phyloP scores from a whole-genome alignment of 1,139 yeast genomes.

The Lizanozyma gosingica region DNA sequence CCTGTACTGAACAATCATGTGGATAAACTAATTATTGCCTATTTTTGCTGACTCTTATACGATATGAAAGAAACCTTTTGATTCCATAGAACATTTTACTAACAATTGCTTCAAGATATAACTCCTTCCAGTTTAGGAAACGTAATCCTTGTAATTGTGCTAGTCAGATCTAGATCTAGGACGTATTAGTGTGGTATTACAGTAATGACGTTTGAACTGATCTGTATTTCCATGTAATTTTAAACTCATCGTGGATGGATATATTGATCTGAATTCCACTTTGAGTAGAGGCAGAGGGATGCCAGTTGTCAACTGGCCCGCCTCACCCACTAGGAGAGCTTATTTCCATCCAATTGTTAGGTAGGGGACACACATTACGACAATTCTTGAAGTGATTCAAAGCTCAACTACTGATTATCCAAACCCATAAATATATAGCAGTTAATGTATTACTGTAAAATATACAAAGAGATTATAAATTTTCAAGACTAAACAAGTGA shows the following conservation, averaged over 20 bases:
- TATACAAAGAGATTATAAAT: slow-evolving; percentile 10
- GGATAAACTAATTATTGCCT: slow-evolving; percentile 23
- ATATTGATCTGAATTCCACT: too few species aligned
- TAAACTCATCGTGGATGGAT: too few species aligned
- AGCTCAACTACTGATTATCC: too few species aligned
- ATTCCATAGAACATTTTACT: slow-evolving; percentile 5
- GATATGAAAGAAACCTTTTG: neutral
- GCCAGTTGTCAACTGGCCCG: too few species aligned
- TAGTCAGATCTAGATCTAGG: neutral
- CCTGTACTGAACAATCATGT: slow-evolving; percentile 31
- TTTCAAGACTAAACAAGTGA: slow-evolving; percentile 6
- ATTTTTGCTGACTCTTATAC: slow-evolving; percentile 7
- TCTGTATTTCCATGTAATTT: too few species aligned
- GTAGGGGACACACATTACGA: too few species aligned
- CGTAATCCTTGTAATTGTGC: neutral
- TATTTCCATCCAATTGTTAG: too few species aligned
- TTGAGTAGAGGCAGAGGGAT: too few species aligned
- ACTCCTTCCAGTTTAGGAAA: neutral
- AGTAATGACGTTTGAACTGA: too few species aligned
- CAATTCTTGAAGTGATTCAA: too few species aligned
- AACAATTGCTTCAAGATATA: slow-evolving; percentile 1
- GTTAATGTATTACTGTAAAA: slow-evolving; percentile 4
- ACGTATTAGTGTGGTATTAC: slow-evolving; percentile 1
- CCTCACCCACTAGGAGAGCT: too few species aligned
- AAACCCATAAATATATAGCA: slow-evolving; percentile 2